Evolutionary conservation across 2,329 filamentous ascomycete genomes (phyloP).

Genomic region (Neospermospora avenae): DNA sequence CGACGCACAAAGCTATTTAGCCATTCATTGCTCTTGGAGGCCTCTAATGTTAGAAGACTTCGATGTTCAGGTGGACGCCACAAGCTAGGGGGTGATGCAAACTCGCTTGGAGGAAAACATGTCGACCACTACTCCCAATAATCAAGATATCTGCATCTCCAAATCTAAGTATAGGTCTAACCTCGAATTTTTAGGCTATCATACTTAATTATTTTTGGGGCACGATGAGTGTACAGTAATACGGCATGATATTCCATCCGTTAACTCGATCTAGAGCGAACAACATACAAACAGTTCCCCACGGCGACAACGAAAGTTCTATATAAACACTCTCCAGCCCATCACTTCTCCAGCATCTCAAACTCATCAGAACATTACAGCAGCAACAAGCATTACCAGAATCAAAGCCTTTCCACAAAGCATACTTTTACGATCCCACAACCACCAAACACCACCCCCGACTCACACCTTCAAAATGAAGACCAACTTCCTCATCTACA

Average conservation of each 20-base stretch:
- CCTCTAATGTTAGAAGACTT: background rate
- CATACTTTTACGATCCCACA: background rate
- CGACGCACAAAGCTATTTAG: too few species aligned
- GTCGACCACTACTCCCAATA: background rate
- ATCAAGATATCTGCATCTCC: background rate
- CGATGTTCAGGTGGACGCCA: background rate
- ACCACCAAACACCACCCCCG: background rate
- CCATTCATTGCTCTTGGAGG: too few species aligned
- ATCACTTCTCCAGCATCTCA: background rate
- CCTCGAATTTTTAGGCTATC: background rate
- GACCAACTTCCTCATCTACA: constrained; percentile 3
- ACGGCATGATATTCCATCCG: background rate
- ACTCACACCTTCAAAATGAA: constrained; percentile 1
- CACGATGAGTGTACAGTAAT: too few species aligned
- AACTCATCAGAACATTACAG: background rate
- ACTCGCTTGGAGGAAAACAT: background rate
- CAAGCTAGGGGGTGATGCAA: background rate
- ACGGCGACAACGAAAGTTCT: background rate
- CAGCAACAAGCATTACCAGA: background rate
- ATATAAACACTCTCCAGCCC: background rate
- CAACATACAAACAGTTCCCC: background rate
- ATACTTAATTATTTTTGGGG: background rate
- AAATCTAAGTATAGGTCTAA: background rate
- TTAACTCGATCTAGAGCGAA: background rate
- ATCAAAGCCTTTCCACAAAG: background rate